A percentile compares a stretch with the other conserved stretches of the same genome.
Evolutionary conservation across 2,329 filamentous ascomycete species (phyloP).

Genomic region (Hirsutella minnesotensis): DNA sequence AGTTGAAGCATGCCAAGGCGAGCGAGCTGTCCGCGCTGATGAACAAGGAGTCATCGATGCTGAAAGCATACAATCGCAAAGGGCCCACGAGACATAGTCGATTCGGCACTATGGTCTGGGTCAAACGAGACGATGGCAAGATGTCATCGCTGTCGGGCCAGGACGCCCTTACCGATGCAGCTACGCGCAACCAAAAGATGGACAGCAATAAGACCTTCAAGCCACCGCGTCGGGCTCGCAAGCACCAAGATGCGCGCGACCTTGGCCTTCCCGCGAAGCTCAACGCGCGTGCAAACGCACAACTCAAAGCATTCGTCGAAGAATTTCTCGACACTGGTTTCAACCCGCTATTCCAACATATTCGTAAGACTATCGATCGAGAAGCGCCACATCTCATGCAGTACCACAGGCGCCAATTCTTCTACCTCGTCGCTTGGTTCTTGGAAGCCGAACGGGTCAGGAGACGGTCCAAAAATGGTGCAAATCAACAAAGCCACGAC

Average conservation of each 20-base stretch:
- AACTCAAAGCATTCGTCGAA: constrained; percentile 72
- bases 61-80: constrained; percentile 62
- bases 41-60: constrained; percentile 73
- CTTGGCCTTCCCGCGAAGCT: constrained; percentile 64
- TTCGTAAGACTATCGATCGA: constrained; percentile 81
- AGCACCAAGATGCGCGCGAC: constrained; percentile 55
- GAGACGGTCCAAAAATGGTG: constrained; percentile 44
- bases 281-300: constrained; percentile 59
- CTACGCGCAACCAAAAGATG: constrained; percentile 72
- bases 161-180: constrained; percentile 62
- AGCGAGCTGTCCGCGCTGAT: constrained; percentile 66
- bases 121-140: constrained; percentile 76
- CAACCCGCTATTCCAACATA: constrained; percentile 76
- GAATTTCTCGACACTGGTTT: constrained; percentile 94
- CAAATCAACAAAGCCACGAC: constrained; percentile 28
- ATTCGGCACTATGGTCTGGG: constrained; percentile 96
- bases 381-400: constrained; percentile 72
- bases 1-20: constrained; percentile 55
- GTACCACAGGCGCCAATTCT: constrained; percentile 74
- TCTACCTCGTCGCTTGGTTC: constrained; percentile 90
- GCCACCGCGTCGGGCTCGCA: constrained; percentile 55
- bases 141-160: constrained; percentile 83
- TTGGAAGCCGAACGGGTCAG: constrained; percentile 72
- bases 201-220: constrained; percentile 85
- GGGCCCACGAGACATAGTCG: constrained; percentile 82